Evolutionary conservation across 192 early-diverging fungal genomes (phyloP).

Genomic region (Mycoemilia scoparia): DNA sequence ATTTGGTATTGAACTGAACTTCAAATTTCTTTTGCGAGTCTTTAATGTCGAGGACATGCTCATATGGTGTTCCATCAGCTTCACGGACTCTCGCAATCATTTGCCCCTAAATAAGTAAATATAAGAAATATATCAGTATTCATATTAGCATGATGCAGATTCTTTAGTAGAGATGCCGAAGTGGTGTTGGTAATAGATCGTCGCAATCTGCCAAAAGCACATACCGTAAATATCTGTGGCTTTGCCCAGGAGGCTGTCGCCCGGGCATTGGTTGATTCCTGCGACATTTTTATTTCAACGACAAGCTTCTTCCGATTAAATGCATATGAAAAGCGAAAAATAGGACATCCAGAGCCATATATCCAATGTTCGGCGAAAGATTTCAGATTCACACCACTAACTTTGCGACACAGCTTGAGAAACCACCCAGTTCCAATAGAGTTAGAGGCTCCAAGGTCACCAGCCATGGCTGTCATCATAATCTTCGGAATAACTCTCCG

Average conservation of each 20-base stretch:
- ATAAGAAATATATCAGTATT: too few species aligned
- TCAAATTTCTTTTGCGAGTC: constrained; percentile 58
- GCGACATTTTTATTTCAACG: constrained; percentile 72
- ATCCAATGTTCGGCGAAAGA: constrained; percentile 89
- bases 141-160: too few species aligned
- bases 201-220: background rate
- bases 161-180: too few species aligned
- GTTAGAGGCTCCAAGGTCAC: constrained; percentile 32
- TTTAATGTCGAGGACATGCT: constrained; percentile 68
- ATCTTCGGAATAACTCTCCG: constrained; percentile 66
- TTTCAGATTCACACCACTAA: constrained; percentile 67
- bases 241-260: constrained; percentile 24
- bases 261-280: constrained; percentile 41
- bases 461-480: constrained; percentile 52
- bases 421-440: constrained; percentile 52
- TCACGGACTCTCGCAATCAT: constrained; percentile 62
- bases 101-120: too few species aligned
- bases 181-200: constrained; percentile 5
- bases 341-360: constrained; percentile 76
- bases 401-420: constrained; percentile 63
- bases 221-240: constrained; percentile 14
- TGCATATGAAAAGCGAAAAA: constrained; percentile 57
- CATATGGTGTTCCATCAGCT: constrained; percentile 66
- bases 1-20: constrained; percentile 92
- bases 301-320: constrained; percentile 96